Evolutionary conservation across 495 filamentous ascomycete species (phyloP), one percentile per base, ranked within the genome.

Genomic region (Aspergillus homomorphus): DNA sequence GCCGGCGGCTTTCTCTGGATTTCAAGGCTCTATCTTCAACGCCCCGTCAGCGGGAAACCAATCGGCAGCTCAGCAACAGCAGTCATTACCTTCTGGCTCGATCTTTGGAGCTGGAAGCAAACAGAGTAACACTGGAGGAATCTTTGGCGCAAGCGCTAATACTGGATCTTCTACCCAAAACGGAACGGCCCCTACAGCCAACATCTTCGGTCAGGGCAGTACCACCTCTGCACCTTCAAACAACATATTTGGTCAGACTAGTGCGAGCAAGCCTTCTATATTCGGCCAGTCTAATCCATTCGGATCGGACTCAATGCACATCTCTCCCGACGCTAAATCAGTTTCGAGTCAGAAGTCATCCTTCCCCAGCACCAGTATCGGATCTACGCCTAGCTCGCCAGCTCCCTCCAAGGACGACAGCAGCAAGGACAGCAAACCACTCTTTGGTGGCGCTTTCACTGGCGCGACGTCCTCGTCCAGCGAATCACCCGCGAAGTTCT

Each of bases 301-400:
- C 49, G 61, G 59, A 15, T 59, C 60, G 24, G 76, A 78, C 33
- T 74, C 70, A 15, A 79, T 79, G 76, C 73, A 76, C 60, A 77
- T 66, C 20, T 79, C 74, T 4, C 73, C 73, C 8, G 76, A 77
- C 41, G 57, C 66, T 16, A 77, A 78, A 56, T 61, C 63, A 33
- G 69, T 66, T 26, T 30, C 51, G 20, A 38, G 51, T n/a, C 54
- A 52, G 15, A 66, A 66, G 45, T 28, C 61, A 20, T 60, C 58
- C 14, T 54, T 65, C 18, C 67, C 69, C 41, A 59, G 62, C 57
- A 50, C 52, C 12, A 60, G 59, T 33, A 51, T 51, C n/a, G 33
- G 51, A 18, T 49, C 59, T 3, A 28, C 46, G n/a, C 42, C 59
- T 26, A 48, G 50, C 24, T 38, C 33, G 12, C 33, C 33, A 12